phyloP scores from a whole-genome alignment of 2,329 filamentous ascomycete genomes.

The Epichloe scottii region DNA sequence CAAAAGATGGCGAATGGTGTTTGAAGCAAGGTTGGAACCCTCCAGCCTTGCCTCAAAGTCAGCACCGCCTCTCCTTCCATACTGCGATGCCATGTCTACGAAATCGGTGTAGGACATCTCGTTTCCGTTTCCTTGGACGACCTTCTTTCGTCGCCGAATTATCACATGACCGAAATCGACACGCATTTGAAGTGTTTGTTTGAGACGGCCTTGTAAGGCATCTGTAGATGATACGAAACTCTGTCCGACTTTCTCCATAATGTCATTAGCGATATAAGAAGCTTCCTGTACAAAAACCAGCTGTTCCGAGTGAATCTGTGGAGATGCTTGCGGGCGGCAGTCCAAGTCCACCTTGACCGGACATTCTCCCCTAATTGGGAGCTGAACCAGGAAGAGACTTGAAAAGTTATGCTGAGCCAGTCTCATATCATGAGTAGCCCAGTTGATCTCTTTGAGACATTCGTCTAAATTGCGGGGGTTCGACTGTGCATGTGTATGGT shows the following conservation, averaged over 20 bases:
- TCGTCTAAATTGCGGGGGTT: constrained; percentile 14
- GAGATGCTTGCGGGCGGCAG: constrained; percentile 12
- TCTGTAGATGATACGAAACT: constrained; percentile 10
- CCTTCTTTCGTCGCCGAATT: constrained; percentile 15
- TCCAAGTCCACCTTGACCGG: constrained; percentile 13
- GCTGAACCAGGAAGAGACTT: constrained; percentile 17
- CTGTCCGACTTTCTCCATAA: not conserved
- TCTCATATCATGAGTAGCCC: constrained; percentile 20
- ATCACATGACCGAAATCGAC: constrained; percentile 21
- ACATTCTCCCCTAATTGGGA: constrained; percentile 8
- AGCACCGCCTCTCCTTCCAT: constrained; percentile 18
- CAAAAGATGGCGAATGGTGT: constrained; percentile 6
- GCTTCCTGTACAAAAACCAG: not conserved
- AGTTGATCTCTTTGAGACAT: constrained; percentile 18
- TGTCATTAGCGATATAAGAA: not conserved
- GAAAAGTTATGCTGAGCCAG: constrained; percentile 14
- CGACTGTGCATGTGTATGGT: constrained; percentile 16
- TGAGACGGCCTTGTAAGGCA: constrained; percentile 13
- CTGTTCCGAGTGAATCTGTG: not conserved
- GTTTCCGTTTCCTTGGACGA: constrained; percentile 5
- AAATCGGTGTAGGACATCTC: constrained; percentile 15
- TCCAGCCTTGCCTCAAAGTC: constrained; percentile 12
- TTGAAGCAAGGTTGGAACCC: constrained; percentile 1
- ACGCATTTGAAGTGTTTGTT: constrained; percentile 17
- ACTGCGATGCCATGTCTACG: constrained; percentile 13